phyloP scores from a whole-genome alignment of 1,284 basidiomycete species.

The Ustilago tritici region DNA sequence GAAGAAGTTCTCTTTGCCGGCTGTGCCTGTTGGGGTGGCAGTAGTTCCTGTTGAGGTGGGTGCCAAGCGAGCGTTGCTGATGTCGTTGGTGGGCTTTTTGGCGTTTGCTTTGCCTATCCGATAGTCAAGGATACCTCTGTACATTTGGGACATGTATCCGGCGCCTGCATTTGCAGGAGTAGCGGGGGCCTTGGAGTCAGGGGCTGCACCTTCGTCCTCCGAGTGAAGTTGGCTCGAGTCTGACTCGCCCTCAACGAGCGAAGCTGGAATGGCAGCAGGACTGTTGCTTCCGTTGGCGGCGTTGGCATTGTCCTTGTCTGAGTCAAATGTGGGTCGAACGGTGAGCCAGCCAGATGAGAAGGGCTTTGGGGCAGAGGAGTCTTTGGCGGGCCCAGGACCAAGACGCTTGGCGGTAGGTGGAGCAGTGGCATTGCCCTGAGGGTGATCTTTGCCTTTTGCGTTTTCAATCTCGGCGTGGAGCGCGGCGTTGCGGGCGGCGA shows the following conservation, averaged over 20 bases:
- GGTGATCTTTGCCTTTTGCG: slow-evolving; percentile 42
- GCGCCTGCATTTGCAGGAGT: slow-evolving; percentile 9
- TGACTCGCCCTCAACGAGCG: slow-evolving; percentile 27
- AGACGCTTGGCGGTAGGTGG: slow-evolving; percentile 56
- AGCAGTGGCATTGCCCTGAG: slow-evolving; percentile 44
- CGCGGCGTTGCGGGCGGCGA: slow-evolving; percentile 54
- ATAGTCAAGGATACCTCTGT: slow-evolving; percentile 63
- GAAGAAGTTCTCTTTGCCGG: slow-evolving; percentile 57
- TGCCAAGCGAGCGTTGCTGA: slow-evolving; percentile 12
- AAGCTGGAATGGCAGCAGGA: slow-evolving; percentile 30
- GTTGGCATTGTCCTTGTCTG: slow-evolving; percentile 31
- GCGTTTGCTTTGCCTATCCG: slow-evolving; percentile 28
- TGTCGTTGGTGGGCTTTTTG: slow-evolving; percentile 25
- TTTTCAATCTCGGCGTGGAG: slow-evolving; percentile 50
- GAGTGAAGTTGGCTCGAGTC: slow-evolving; percentile 25
- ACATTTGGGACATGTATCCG: slow-evolving; percentile 64
- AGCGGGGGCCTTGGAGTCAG: slow-evolving; percentile 2
- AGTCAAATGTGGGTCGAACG: slow-evolving; percentile 52
- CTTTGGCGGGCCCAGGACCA: slow-evolving; percentile 36
- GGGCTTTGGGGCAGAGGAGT: slow-evolving; percentile 33
- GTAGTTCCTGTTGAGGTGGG: slow-evolving; percentile 9
- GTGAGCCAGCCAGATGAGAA: slow-evolving; percentile 59
- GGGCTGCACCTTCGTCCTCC: slow-evolving; percentile 21
- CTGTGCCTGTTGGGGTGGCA: slow-evolving; percentile 28
- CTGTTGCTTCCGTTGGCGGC: background rate